These are phyloP conservation scores for Thermochaetoides dissita DNA, from an alignment of 2,329 filamentous ascomycete genomes.

Conservation along the genomic window DNA sequence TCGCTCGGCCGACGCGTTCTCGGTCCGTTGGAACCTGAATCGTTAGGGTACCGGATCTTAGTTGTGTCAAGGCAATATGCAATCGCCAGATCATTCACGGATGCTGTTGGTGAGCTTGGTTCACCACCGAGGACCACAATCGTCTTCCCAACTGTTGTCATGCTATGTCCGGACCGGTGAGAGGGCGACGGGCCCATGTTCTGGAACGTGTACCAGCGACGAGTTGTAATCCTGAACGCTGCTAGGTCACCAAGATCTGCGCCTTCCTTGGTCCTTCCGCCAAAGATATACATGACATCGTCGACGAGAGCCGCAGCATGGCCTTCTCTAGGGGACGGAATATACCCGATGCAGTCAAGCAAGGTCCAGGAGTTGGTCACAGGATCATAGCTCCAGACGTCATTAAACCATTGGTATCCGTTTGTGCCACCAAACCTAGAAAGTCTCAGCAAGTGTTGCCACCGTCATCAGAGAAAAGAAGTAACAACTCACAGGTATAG, in stretches of 20 bases:
- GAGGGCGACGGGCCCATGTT: conserved; percentile 98
- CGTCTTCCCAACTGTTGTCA: conserved; percentile 88
- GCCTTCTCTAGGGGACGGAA: conserved; percentile 82
- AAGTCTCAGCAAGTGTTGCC: conserved; percentile 8
- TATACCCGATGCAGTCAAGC: conserved; percentile 93
- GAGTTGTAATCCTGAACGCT: conserved; percentile 59
- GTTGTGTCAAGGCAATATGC: conserved; percentile 87
- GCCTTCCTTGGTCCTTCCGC: conserved; percentile 86
- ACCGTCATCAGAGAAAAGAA: not conserved
- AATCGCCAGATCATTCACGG: conserved; percentile 72
- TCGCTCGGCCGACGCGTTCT: conserved; percentile 22
- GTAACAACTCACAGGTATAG: conserved; percentile 63
- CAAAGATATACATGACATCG: conserved; percentile 99
- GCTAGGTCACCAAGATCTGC: conserved; percentile 85
- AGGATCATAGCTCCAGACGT: conserved; percentile 94
- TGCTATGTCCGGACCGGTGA: conserved; percentile 86
- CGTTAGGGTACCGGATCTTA: conserved; percentile 92
- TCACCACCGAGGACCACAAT: conserved; percentile 89
- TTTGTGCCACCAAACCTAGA: conserved; percentile 90
- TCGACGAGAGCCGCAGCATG: conserved; percentile 88
- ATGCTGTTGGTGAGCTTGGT: conserved; percentile 71
- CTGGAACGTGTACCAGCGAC: conserved; percentile 97
- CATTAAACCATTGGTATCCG: conserved; percentile 94
- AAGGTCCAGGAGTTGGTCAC: conserved; percentile 70
- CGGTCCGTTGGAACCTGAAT: conserved; percentile 31